phyloP scores from a whole-genome alignment of 768 basidiomycete species.

The Suillus brevipes region DNA sequence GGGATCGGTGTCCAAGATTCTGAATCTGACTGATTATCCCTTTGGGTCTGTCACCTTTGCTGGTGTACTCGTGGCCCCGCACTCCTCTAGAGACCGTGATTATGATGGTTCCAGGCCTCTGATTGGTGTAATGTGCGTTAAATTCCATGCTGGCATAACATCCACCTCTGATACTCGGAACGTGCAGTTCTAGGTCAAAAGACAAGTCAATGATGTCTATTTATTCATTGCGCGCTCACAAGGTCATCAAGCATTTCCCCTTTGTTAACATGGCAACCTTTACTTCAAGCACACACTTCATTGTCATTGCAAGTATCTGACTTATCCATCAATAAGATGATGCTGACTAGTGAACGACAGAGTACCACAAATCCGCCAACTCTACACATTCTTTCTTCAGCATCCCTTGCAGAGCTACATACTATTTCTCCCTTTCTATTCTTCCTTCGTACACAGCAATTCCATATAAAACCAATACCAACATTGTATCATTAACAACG shows the following conservation, averaged over 20 bases:
- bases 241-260: slow-evolving; percentile 48
- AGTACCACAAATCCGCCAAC: slow-evolving; percentile 55
- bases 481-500: slow-evolving; percentile 43
- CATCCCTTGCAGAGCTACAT: slow-evolving; percentile 51
- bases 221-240: slow-evolving; percentile 51
- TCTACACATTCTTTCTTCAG: slow-evolving; percentile 57
- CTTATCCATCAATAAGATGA: neutral
- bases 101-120: slow-evolving; percentile 34
- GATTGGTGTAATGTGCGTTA: slow-evolving; percentile 37
- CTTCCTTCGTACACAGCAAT: slow-evolving; percentile 39
- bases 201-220: slow-evolving; percentile 35
- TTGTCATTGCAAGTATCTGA: slow-evolving; percentile 53
- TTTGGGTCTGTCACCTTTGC: slow-evolving; percentile 41
- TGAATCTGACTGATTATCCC: slow-evolving; percentile 45
- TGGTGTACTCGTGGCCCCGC: slow-evolving; percentile 40
- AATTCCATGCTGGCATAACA: neutral
- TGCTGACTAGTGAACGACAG: slow-evolving; percentile 33
- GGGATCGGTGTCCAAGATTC: slow-evolving; percentile 48
- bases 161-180: slow-evolving; percentile 2
- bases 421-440: slow-evolving; percentile 49
- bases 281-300: slow-evolving; percentile 46
- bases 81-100: slow-evolving; percentile 26
- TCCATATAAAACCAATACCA: slow-evolving; percentile 34
- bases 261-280: slow-evolving; percentile 46
- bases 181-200: slow-evolving; percentile 23